Conservation (phyloP, 805 yeast genomes). For the Nakazawaea laoshanensis region DNA sequence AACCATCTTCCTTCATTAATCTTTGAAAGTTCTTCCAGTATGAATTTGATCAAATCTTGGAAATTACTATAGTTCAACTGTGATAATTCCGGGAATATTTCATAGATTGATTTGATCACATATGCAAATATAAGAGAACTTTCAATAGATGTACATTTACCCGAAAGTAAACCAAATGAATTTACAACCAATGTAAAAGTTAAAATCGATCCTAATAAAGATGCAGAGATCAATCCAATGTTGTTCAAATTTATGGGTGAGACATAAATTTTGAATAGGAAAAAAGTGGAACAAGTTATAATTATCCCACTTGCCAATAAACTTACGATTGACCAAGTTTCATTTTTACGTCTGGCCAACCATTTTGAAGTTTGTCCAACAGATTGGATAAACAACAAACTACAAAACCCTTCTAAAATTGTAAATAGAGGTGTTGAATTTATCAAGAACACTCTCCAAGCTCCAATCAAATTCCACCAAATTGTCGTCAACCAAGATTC, state of each 20-base stretch:
- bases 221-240: constrained; percentile 65
- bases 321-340: constrained; percentile 70
- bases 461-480: constrained; percentile 34
- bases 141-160: constrained; percentile 86
- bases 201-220: constrained; percentile 77
- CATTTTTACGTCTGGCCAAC: constrained; percentile 56
- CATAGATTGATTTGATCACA: constrained; percentile 87
- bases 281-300: constrained; percentile 68
- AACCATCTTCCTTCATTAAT: constrained; percentile 21
- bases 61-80: constrained; percentile 26
- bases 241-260: constrained; percentile 56
- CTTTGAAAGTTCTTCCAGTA: constrained; percentile 26
- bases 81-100: constrained; percentile 83
- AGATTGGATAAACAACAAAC: constrained; percentile 86
- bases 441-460: constrained; percentile 66
- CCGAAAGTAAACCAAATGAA: constrained; percentile 74
- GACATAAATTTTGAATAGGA: constrained; percentile 75
- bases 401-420: constrained; percentile 86
- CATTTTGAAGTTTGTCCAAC: constrained; percentile 76
- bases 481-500: constrained; percentile 12
- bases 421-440: constrained; percentile 89
- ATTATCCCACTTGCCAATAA: constrained; percentile 66
- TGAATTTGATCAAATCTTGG: constrained; percentile 22
- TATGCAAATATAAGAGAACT: constrained; percentile 81
- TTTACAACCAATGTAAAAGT: constrained; percentile 71